Evolutionary conservation across 257 asterid genomes (phyloP).

Genomic region (Striga asiatica): DNA sequence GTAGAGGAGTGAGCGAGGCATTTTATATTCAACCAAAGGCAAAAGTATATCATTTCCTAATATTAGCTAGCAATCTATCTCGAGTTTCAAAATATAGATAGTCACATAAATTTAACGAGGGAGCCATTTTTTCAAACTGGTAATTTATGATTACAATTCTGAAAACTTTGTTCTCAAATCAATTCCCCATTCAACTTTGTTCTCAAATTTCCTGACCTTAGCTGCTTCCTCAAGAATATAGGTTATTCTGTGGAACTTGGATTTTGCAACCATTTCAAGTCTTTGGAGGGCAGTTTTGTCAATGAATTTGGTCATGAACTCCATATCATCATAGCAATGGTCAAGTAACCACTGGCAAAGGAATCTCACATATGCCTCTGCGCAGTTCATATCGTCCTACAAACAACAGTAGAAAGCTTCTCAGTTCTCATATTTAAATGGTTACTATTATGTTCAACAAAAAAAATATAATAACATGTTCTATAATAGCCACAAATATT

Average conservation of each 20-base stretch:
- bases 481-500: not conserved
- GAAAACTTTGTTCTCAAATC: too few relatives aligned
- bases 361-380: constrained; percentile 85
- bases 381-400: constrained; percentile 97
- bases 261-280: constrained; percentile 66
- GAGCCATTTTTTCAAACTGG: too few relatives aligned
- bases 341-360: constrained; percentile 91
- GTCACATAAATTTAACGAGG: too few relatives aligned
- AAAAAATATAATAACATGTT: too few relatives aligned
- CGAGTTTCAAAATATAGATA: too few relatives aligned
- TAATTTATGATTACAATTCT: too few relatives aligned
- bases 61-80: too few relatives aligned
- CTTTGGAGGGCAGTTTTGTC: constrained; percentile 65
- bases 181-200: constrained; percentile 91
- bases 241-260: constrained; percentile 57
- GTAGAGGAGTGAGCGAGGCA: too few relatives aligned
- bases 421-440: not conserved
- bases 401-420: constrained; percentile 9
- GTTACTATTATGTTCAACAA: not conserved
- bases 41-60: too few relatives aligned
- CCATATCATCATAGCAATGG: constrained; percentile 86
- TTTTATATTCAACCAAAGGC: too few relatives aligned
- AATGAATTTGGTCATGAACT: constrained; percentile 42
- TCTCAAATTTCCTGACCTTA: constrained; percentile 67
- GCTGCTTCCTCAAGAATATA: constrained; percentile 81